These are phyloP conservation scores for Candida verbasci DNA, from an alignment of 805 yeast genomes.

Conservation along the genomic window DNA sequence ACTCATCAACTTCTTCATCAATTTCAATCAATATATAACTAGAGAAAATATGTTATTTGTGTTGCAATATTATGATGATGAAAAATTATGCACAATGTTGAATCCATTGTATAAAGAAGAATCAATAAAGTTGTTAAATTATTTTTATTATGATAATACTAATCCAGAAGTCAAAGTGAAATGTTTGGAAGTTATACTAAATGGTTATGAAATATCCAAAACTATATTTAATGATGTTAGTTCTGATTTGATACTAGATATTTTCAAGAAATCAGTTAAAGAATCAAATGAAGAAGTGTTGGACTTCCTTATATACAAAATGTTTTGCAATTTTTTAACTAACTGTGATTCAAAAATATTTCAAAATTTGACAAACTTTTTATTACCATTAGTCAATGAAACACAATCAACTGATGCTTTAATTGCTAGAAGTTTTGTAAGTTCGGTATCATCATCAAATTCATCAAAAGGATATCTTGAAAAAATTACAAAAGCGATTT, in stretches of 20 bases:
- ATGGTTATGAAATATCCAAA: conserved; percentile 31
- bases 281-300: conserved; percentile 31
- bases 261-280: conserved; percentile 23
- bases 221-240: conserved; percentile 23
- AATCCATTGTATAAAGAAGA: conserved; percentile 49
- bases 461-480: conserved; percentile 9
- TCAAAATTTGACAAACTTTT: conserved; percentile 12
- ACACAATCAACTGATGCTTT: conserved; percentile 1
- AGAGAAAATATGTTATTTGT: conserved; percentile 39
- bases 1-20: conserved; percentile 38
- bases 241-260: conserved; percentile 27
- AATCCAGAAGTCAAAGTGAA: conserved; percentile 22
- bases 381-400: conserved; percentile 5
- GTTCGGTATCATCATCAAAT: conserved; percentile 1
- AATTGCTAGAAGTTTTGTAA: conserved; percentile 9
- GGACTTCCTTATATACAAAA: conserved; percentile 20
- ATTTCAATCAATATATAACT: conserved; percentile 31
- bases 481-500: conserved; percentile 21
- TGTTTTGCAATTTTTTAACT: conserved; percentile 20
- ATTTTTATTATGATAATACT: conserved; percentile 29
- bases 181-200: conserved; percentile 30
- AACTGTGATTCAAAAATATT: conserved; percentile 13
- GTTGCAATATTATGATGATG: conserved; percentile 43
- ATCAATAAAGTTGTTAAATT: conserved; percentile 39
- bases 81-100: conserved; percentile 51